Evolutionary conservation across 257 asterid species (phyloP), one percentile per base, ranked within the genome.

Genomic region (Oldenlandia corymbosa): DNA sequence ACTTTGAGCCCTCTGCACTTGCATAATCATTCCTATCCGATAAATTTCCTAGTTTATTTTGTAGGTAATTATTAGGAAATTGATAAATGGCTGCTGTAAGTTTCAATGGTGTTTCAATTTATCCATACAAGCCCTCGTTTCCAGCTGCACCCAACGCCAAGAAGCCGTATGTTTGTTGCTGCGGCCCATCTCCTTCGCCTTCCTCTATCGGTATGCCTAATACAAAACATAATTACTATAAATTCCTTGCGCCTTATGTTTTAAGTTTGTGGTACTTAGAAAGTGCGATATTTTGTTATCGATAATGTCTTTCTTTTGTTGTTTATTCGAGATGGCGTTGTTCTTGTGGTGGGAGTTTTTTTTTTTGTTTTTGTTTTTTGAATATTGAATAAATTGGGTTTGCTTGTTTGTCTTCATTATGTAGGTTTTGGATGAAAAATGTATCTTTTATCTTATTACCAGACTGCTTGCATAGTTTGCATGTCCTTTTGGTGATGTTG

Each of bases 21-120:
- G 42, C 23, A 18, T 20, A 5, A 4, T 0, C 14, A 30, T 54
- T 56, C 5, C 5, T 18, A 7, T 11, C 21, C 34, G n/a, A 47
- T n/a, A 16, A 20, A 46, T 62, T 31, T 18, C 28, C 8, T n/a
- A 23, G 27, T 34, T 34, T 0, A 20, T 28, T 16, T 28, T 14
- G 11, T 2, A 18, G 17, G 24, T 31, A 18, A 18, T n/a, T n/a
- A n/a, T n/a, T n/a, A n/a, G n/a, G n/a, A n/a, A n/a, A n/a, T n/a
- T n/a, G 2, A 61, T 1, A 1, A 18, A 84, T 83, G 95, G 83
- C 88, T 47, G 81, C 92, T 70, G 21, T 74, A 55, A 71, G 79
- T 72, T 47, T 78, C 60, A 73, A 76, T 71, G 73, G 83, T 54
- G 69, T 81, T 71, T 81, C 92, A 24, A 58, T 80, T 12, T 78